These are phyloP conservation scores for Entomortierella parvispora DNA, from an alignment of 192 early-diverging fungal species.

Conservation along the genomic window DNA sequence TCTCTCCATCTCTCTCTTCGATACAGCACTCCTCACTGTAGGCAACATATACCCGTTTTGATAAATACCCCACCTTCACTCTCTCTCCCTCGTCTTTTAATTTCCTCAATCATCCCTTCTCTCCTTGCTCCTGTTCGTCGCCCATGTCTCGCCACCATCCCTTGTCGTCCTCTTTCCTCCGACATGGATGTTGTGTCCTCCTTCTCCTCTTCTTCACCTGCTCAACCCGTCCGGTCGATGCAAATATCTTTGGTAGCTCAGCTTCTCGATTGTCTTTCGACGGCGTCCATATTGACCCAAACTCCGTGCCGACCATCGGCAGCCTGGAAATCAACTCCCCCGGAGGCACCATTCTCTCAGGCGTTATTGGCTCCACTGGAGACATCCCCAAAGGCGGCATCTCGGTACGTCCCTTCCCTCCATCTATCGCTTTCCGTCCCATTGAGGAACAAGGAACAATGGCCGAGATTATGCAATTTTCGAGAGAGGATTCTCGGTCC, in stretches of 20 bases:
- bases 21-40: not conserved
- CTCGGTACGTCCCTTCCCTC: constrained; percentile 6
- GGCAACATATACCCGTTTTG: too few species aligned
- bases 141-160: not conserved
- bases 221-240: not conserved
- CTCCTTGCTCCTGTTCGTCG: not conserved
- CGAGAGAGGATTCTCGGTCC: too few species aligned
- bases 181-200: not conserved
- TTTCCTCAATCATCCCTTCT: not conserved
- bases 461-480: too few species aligned
- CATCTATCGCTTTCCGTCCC: too few species aligned
- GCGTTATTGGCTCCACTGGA: constrained; percentile 1
- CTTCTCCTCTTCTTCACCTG: constrained; percentile 13
- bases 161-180: not conserved
- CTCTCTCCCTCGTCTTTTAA: not conserved
- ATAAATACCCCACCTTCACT: too few species aligned
- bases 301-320: not conserved
- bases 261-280: constrained; percentile 19
- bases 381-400: constrained; percentile 19
- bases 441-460: too few species aligned
- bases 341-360: not conserved
- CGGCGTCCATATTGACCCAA: constrained; percentile 10
- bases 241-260: constrained; percentile 7
- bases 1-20: not conserved
- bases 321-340: not conserved